A percentile compares a stretch with the other conserved stretches of the same genome.
Evolutionary conservation across 495 filamentous ascomycete species (phyloP).

Genomic region (Aspergillus hancockii): DNA sequence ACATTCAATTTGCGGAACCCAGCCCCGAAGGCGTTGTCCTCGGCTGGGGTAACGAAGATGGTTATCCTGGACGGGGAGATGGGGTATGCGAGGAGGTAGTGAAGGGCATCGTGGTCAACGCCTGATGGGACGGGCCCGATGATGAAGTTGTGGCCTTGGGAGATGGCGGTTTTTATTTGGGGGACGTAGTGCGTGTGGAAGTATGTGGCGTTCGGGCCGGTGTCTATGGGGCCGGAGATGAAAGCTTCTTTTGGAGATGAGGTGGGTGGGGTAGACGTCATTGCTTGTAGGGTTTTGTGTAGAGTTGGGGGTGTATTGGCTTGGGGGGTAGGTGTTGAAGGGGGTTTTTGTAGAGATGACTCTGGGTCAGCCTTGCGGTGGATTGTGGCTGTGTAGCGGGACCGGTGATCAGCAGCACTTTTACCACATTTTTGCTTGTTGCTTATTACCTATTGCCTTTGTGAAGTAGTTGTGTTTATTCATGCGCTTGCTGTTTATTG

Average conservation of each 20-base stretch:
- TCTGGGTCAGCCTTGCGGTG: no score
- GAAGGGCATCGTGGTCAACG: slow-evolving; percentile 30
- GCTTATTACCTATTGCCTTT: no score
- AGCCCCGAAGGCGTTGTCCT: slow-evolving; percentile 21
- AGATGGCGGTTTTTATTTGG: slow-evolving; percentile 22
- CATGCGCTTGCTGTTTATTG: no score
- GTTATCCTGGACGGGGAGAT: slow-evolving; percentile 23
- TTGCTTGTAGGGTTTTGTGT: no score
- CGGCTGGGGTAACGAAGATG: slow-evolving; percentile 26
- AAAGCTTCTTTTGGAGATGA: slow-evolving; percentile 14
- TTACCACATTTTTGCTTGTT: no score
- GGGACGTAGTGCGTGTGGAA: slow-evolving; percentile 26
- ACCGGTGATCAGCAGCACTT: no score
- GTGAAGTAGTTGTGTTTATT: no score
- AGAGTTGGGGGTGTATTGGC: no score
- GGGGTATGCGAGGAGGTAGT: slow-evolving; percentile 28
- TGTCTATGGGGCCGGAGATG: slow-evolving; percentile 34
- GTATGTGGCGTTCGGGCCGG: slow-evolving; percentile 20
- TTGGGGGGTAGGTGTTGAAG: no score
- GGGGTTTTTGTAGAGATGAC: no score
- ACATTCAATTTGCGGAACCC: slow-evolving; percentile 18
- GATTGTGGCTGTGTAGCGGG: no score
- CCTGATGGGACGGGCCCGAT: slow-evolving; percentile 28
- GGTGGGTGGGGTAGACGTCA: no score
- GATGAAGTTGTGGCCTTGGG: slow-evolving; percentile 22